Evolutionary conservation across 192 early-diverging fungal genomes (phyloP).

Genomic region (Podila horticola): DNA sequence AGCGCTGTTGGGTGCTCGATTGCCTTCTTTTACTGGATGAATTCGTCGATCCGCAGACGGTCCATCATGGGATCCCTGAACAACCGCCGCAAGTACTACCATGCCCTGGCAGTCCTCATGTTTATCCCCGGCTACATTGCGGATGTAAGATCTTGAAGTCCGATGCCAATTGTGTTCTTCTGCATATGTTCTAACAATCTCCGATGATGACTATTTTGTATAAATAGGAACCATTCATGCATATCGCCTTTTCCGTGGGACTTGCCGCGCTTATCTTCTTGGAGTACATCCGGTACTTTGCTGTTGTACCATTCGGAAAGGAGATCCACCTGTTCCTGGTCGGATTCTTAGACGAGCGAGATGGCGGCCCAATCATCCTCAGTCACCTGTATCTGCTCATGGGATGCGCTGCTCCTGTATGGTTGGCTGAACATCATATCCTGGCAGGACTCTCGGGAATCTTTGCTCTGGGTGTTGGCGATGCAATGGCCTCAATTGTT

Average conservation of each 20-base stretch:
- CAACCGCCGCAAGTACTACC: constrained; percentile 87
- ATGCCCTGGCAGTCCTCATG: constrained; percentile 83
- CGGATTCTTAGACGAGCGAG: constrained; percentile 87
- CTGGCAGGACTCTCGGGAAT: constrained; percentile 78
- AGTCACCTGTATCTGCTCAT: constrained; percentile 90
- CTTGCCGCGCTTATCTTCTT: constrained; percentile 74
- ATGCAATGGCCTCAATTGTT: constrained; percentile 88
- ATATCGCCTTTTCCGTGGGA: constrained; percentile 85
- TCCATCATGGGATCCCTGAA: constrained; percentile 65
- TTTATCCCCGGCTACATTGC: constrained; percentile 84
- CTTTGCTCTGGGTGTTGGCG: constrained; percentile 89
- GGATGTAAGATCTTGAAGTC: constrained; percentile 61
- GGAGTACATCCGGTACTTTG: constrained; percentile 85
- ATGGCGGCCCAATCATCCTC: constrained; percentile 84
- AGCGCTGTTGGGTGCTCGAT: constrained; percentile 42
- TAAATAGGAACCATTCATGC: constrained; percentile 74
- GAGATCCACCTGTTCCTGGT: constrained; percentile 76
- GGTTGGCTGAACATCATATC: constrained; percentile 72
- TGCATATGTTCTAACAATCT: constrained; percentile 4
- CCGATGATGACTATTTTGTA: not conserved
- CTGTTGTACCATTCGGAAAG: constrained; percentile 71
- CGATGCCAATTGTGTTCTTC: not conserved
- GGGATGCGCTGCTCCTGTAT: constrained; percentile 92
- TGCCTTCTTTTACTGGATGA: constrained; percentile 49
- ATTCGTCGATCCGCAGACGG: constrained; percentile 28